Percentiles rank a stretch among this genome's conserved stretches.
Evolutionary conservation across 768 basidiomycete genomes (phyloP).

Genomic region (Amanita pallidorosea): DNA sequence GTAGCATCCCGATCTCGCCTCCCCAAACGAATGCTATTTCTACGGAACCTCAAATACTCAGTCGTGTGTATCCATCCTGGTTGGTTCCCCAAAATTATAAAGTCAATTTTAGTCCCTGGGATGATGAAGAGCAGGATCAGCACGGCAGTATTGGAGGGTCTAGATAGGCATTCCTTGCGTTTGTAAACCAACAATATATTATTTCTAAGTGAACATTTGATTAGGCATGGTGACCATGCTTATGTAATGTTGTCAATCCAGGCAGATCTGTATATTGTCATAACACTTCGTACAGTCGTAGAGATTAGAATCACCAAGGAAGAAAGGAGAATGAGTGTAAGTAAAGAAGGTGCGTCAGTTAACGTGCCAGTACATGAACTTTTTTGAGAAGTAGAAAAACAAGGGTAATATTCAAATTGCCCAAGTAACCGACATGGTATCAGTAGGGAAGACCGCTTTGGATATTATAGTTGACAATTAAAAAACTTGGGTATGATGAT

Average conservation of each 20-base stretch:
- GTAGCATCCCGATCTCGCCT: conserved; percentile 60
- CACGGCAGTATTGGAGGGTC: conserved; percentile 8
- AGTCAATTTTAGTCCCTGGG: conserved; percentile 76
- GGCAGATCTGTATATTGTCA: neutral
- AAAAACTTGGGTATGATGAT: neutral
- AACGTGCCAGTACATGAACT: neutral
- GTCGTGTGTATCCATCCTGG: conserved; percentile 46
- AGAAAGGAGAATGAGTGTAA: neutral
- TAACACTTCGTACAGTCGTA: conserved; percentile 4
- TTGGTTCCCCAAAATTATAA: conserved; percentile 55
- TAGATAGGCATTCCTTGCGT: conserved; percentile 6
- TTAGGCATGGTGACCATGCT: too few species aligned
- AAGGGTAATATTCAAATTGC: neutral
- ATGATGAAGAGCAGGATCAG: conserved; percentile 46
- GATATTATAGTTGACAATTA: neutral
- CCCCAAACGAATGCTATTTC: conserved; percentile 25
- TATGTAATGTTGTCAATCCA: neutral
- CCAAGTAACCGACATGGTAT: neutral
- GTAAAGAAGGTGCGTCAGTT: neutral
- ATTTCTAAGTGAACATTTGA: neutral
- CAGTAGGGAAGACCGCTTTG: neutral
- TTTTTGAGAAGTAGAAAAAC: neutral
- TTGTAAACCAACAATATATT: neutral
- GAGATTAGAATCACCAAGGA: neutral
- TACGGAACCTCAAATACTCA: conserved; percentile 17